Base-by-base conservation (phyloP, 495 filamentous ascomycete species). In the Pyrenula aspistea region DNA sequence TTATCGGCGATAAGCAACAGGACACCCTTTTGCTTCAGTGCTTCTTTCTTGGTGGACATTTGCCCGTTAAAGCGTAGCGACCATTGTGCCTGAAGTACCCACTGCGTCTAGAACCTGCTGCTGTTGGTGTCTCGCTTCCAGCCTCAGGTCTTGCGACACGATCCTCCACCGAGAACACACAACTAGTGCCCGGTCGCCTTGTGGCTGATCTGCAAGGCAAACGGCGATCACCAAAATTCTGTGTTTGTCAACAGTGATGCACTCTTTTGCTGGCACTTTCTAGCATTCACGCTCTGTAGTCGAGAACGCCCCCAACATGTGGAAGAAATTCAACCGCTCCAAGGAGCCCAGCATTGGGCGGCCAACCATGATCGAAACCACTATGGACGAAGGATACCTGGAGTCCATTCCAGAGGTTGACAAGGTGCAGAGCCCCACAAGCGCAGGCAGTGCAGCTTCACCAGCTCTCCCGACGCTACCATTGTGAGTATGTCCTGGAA, bases 341-440 rank as follows among this genome's bases (percentile, higher is more conserved):
- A 70, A 68, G 58, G 76, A 73, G 55, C 68, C 66, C 50, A 54
- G 64, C 48, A 73, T 76, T 55, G 72, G 69, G 55, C 68, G 68
- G 61, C 77, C 79, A 54, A 72, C 72, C 56, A 65, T 73, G 48
- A 61, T 70, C 49, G 66, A 70, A 54, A 72, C 71, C 21, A 73
- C 71, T 23, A 66, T 71, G 24, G 68, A 74, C 56, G 64, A 66
- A 56, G 53, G 64, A 48, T 63, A 61, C 48, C 55, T 74, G 60
- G 36, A 51, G 25, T 53, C 50, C 19, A 52, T 52, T 52, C 50
- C 50, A 10, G 50, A 52, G 22, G 50, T 52, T 10, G 50, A 52
- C 50, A 21, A 20, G 50, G n/a, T 52, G 22, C 50, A 24, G 10
- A 52, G 50, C 50, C 19, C 31, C 4, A 42, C 31, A 4, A 42